Percentiles rank a stretch among this genome's conserved stretches.
Evolutionary conservation across 1,139 yeast genomes (phyloP).

Genomic region (Blastobotrys ciferrii): DNA sequence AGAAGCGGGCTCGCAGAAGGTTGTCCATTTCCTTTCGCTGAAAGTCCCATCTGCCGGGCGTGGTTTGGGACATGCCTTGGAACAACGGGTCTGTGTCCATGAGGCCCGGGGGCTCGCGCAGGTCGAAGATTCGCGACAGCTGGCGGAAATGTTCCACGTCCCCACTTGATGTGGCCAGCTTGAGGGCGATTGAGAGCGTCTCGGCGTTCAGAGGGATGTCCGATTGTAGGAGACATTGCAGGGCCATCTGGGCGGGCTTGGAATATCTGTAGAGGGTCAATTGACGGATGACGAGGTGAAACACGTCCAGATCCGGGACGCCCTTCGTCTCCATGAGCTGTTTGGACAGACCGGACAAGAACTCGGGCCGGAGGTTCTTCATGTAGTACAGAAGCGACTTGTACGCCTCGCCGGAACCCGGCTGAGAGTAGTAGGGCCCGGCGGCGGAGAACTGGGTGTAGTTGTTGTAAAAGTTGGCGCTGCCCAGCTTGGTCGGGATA

Average conservation of each 20-base stretch:
- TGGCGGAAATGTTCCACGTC: constrained; percentile 21
- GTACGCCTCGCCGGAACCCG: constrained; percentile 6
- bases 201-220: constrained; percentile 24
- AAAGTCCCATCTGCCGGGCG: constrained; percentile 11
- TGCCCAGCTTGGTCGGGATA: neutral
- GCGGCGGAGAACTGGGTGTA: neutral
- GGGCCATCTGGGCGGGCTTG: constrained; percentile 29
- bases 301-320: constrained; percentile 26
- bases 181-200: constrained; percentile 23
- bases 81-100: neutral
- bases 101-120: constrained; percentile 5
- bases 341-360: constrained; percentile 16
- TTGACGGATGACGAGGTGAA: constrained; percentile 26
- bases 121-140: constrained; percentile 20
- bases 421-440: neutral
- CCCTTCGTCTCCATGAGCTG: constrained; percentile 22
- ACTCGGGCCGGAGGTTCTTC: constrained; percentile 7
- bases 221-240: constrained; percentile 26
- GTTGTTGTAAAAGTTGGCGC: neutral
- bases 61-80: constrained; percentile 9
- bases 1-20: constrained; percentile 5
- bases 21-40: constrained; percentile 7
- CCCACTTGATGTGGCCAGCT: constrained; percentile 23
- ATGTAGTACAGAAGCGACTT: constrained; percentile 7
- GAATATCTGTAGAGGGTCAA: constrained; percentile 23